phyloP scores from a whole-genome alignment of 805 yeast genomes.

The Saccharomycopsis sp. region DNA sequence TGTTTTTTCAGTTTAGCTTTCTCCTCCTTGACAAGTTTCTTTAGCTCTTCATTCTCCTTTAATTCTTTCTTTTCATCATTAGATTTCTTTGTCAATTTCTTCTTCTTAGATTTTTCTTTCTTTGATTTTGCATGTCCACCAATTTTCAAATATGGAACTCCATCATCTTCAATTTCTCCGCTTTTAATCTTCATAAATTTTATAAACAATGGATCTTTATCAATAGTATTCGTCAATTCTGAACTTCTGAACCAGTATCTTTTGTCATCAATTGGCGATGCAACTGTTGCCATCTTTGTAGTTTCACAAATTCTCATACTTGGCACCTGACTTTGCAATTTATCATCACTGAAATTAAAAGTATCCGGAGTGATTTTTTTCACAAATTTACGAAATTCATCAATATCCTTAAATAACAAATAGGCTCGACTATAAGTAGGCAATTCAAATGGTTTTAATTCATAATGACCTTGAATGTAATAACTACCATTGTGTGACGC shows the following conservation, averaged over 20 bases:
- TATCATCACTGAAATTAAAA: background rate
- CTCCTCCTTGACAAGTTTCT: background rate
- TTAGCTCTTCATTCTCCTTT: background rate
- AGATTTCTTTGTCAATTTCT: background rate
- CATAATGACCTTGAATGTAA: background rate
- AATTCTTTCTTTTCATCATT: background rate
- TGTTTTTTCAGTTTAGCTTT: background rate
- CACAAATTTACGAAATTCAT: background rate
- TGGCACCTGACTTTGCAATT: background rate
- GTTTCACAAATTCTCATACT: background rate
- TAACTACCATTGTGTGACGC: background rate
- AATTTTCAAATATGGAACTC: background rate
- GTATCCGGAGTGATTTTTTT: background rate
- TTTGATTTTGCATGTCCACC: too few relatives aligned
- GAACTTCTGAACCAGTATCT: background rate
- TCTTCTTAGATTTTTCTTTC: background rate
- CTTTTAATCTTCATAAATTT: slow-evolving; percentile 1
- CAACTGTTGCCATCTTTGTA: background rate
- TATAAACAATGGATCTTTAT: background rate
- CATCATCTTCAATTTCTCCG: slow-evolving; percentile 3
- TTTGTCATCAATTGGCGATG: background rate
- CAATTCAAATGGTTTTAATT: slow-evolving; percentile 1
- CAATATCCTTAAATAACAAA: background rate
- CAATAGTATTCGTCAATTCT: background rate
- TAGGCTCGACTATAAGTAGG: slow-evolving; percentile 3